Evolutionary conservation across 371 early-diverging fungal genomes (phyloP), one percentile per base, ranked within the genome.

Genomic region (Gilbertella persicaria): DNA sequence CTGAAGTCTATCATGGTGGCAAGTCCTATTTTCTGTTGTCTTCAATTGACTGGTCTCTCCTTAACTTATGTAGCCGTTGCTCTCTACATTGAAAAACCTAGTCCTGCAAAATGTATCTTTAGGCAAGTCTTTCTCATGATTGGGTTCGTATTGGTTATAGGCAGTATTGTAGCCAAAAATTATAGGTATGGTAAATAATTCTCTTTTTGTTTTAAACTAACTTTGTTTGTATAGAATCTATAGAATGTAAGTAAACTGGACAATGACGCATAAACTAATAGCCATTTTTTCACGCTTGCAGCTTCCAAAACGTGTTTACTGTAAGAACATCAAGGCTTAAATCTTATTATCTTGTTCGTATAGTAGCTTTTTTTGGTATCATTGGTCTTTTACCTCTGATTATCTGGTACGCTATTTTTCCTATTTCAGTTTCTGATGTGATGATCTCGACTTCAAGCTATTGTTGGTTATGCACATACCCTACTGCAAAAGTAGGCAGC

Each of bases 231-330:
- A 48, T 51, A 73, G 76, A 49, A 64, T 75, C 9, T 75, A 75
- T 48, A 60, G 66, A 40, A 64, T 75, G 70, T 71, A 66, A 61
- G 62, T 44, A 12, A 39, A n/a, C n/a, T n/a, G n/a, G 0, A 21
- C n/a, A 23, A 39, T 39, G 13, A 33, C 7, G 24, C 2, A 17
- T 6, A 24, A 45, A 26, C 2, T 14, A 17, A n/a, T 39, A 17
- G 10, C 23, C 42, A 29, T 5, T 14, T 14, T 0, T 36, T 19
- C 30, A 16, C 17, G n/a, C 30, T 1, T 37, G 5, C 36, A 74
- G 74, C 2, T 75, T 69, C 35, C 71, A 75, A 28, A 75, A 75
- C 35, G 72, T 75, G 5, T 75, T 72, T 39, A 67, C 76, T 9
- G 44, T 72, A 12, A 67, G 61, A 3, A 62, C 70, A 3, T 66